phyloP scores from a whole-genome alignment of 495 filamentous ascomycete species.

The Penicillium taxi region DNA sequence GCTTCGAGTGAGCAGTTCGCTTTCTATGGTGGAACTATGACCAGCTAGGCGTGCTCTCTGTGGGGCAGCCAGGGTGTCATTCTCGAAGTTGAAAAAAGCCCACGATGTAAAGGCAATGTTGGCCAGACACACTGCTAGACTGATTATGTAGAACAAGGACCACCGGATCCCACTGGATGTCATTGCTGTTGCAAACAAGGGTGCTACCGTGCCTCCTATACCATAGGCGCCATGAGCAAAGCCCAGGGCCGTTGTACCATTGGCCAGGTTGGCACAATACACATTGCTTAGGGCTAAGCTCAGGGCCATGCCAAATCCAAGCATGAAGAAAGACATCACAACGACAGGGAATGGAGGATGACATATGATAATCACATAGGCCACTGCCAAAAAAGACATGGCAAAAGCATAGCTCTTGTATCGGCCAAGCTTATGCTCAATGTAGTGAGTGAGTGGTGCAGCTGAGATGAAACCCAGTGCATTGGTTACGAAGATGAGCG shows the following conservation, averaged over 20 bases:
- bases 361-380: constrained; percentile 56
- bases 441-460: constrained; percentile 49
- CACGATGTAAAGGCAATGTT: constrained; percentile 44
- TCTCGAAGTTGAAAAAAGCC: constrained; percentile 49
- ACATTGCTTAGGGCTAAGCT: constrained; percentile 67
- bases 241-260: constrained; percentile 55
- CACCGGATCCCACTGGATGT: constrained; percentile 27
- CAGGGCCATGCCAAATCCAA: constrained; percentile 59
- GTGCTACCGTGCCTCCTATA: constrained; percentile 60
- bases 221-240: constrained; percentile 64
- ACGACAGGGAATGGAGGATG: constrained; percentile 62
- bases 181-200: constrained; percentile 61
- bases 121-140: constrained; percentile 32
- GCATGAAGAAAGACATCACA: constrained; percentile 54
- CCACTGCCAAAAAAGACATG: constrained; percentile 40
- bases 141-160: constrained; percentile 26
- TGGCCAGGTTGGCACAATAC: constrained; percentile 62
- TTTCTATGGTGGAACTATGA: not conserved
- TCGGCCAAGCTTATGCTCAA: constrained; percentile 51
- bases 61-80: constrained; percentile 33
- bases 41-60: constrained; percentile 24
- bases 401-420: constrained; percentile 52
- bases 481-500: constrained; percentile 71
- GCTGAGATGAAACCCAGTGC: constrained; percentile 69
- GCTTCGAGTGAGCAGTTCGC: constrained; percentile 62